phyloP scores from a whole-genome alignment of 2,329 filamentous ascomycete genomes.

The Microdochium bolleyi region DNA sequence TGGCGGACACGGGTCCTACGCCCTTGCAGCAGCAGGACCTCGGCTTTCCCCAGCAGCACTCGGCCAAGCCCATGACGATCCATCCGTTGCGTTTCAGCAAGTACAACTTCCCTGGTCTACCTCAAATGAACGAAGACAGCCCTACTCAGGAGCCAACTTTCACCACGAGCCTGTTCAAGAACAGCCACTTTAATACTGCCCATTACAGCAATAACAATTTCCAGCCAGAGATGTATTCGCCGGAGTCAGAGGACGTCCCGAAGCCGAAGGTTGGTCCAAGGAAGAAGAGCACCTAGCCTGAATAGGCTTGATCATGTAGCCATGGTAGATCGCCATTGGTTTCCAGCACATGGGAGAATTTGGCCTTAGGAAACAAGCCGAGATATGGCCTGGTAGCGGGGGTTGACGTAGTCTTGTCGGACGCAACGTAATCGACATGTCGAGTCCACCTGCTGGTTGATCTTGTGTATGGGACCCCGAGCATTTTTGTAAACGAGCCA shows the following conservation, averaged over 20 bases:
- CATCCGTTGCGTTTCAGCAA: constrained; percentile 45
- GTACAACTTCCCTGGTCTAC: constrained; percentile 35
- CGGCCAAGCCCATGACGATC: constrained; percentile 18
- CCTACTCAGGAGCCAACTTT: constrained; percentile 34
- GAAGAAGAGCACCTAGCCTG: neutral
- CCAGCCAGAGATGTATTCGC: constrained; percentile 44
- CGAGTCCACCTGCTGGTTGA: too few relatives aligned
- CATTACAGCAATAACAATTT: constrained; percentile 60
- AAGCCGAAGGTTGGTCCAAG: constrained; percentile 10
- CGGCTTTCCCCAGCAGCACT: constrained; percentile 13
- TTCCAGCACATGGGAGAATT: too few relatives aligned
- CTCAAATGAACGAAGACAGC: constrained; percentile 24
- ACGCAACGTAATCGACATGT: too few relatives aligned
- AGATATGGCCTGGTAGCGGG: too few relatives aligned
- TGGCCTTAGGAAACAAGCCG: too few relatives aligned
- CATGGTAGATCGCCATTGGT: too few relatives aligned
- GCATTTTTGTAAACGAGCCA: too few relatives aligned
- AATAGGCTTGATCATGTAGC: neutral
- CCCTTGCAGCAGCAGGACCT: constrained; percentile 3
- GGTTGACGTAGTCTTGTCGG: too few relatives aligned
- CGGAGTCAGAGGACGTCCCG: constrained; percentile 26
- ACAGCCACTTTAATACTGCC: constrained; percentile 58
- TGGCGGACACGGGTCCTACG: constrained; percentile 17
- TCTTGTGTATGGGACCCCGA: too few relatives aligned
- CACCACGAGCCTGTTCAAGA: constrained; percentile 54